Conservation (phyloP, 1,284 basidiomycete genomes). For the Marasmius tenuissimus region DNA sequence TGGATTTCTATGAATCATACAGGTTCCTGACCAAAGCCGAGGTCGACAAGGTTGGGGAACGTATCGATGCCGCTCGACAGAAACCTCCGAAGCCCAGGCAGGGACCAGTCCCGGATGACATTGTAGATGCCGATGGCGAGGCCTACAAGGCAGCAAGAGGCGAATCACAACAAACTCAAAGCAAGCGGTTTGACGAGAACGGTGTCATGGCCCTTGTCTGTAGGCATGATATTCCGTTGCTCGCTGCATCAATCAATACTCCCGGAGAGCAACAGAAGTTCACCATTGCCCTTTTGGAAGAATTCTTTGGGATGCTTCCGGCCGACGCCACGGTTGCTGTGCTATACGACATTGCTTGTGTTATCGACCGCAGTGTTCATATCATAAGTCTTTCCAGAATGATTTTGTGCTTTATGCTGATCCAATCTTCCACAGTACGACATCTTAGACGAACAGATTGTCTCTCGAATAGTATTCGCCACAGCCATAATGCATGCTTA, state of each 20-base stretch:
- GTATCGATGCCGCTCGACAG: not conserved
- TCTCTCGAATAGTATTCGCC: not conserved
- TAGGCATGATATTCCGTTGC: not conserved
- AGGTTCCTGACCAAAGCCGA: not conserved
- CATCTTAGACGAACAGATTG: not conserved
- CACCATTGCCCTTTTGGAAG: not conserved
- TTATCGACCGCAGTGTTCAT: not conserved
- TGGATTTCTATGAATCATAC: not conserved
- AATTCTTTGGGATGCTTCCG: not conserved
- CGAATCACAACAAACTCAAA: not conserved
- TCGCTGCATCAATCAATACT: not conserved
- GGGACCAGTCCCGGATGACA: not conserved
- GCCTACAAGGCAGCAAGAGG: not conserved
- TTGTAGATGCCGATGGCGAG: not conserved
- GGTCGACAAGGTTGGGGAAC: not conserved
- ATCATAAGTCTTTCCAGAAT: too few relatives aligned
- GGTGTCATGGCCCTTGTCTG: not conserved
- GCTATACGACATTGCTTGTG: not conserved
- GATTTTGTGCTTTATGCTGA: not conserved
- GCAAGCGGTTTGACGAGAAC: not conserved
- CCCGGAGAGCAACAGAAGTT: not conserved
- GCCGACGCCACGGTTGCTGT: not conserved
- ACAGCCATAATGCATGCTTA: not conserved
- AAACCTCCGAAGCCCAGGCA: not conserved
- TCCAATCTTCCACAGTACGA: not conserved